Percentiles rank a stretch among this genome's conserved stretches.
Evolutionary conservation across 257 asterid genomes (phyloP).

Genomic region (Gardenia jasminoides): DNA sequence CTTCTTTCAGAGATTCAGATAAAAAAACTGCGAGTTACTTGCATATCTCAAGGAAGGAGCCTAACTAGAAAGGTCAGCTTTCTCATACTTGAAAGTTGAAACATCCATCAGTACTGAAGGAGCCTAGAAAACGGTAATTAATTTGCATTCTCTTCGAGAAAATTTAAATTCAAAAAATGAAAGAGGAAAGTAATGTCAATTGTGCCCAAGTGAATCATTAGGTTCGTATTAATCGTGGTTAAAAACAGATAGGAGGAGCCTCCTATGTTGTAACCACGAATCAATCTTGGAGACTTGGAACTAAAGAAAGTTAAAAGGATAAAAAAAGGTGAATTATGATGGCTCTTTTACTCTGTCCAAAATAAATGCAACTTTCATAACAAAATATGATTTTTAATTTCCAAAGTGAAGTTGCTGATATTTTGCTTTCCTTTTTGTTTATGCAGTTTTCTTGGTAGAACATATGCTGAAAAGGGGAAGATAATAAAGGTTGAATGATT

Average conservation of each 20-base stretch:
- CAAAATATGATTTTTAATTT: not conserved
- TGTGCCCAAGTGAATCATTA: not conserved
- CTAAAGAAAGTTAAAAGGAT: too few relatives aligned
- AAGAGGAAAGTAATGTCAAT: not conserved
- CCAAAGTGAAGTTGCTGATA: not conserved
- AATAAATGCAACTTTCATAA: too few relatives aligned
- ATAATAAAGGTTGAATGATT: not conserved
- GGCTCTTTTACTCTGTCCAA: too few relatives aligned
- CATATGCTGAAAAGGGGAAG: not conserved
- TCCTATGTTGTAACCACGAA: too few relatives aligned
- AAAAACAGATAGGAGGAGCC: slow-evolving; percentile 13
- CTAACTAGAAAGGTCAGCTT: not conserved
- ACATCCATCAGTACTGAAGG: not conserved
- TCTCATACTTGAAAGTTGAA: not conserved
- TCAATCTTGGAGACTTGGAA: not conserved
- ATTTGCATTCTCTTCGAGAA: not conserved
- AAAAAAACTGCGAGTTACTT: not conserved
- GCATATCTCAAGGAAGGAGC: slow-evolving; percentile 13
- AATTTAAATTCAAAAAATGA: slow-evolving; percentile 2
- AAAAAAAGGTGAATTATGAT: not conserved
- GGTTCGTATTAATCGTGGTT: not conserved
- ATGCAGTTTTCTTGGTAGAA: not conserved
- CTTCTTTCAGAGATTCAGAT: not conserved
- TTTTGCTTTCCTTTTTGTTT: not conserved
- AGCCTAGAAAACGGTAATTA: slow-evolving; percentile 23